These are phyloP conservation scores for Exophiala phaeomuriformis DNA, from an alignment of 2,329 filamentous ascomycete genomes.

Conservation along the genomic window DNA sequence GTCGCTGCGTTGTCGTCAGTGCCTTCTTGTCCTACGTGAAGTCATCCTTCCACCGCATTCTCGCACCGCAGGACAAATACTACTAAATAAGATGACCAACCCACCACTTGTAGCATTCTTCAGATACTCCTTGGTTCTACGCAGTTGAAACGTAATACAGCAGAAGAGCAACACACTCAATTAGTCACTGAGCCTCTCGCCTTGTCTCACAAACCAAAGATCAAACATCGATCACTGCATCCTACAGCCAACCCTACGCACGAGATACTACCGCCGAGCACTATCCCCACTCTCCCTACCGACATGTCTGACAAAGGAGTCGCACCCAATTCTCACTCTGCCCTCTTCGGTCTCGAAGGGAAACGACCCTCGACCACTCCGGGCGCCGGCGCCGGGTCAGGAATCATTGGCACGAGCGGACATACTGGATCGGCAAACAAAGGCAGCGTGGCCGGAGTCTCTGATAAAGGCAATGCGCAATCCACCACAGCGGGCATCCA, in stretches of 20 bases:
- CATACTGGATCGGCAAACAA: constrained; percentile 17
- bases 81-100: background rate
- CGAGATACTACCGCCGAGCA: no score
- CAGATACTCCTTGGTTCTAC: background rate
- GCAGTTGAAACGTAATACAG: no score
- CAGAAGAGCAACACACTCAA: no score
- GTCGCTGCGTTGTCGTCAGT: constrained; percentile 8
- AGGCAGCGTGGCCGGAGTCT: background rate
- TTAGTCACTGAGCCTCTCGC: no score
- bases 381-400: constrained; percentile 18
- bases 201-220: no score
- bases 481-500: constrained; percentile 13
- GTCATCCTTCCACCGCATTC: constrained; percentile 4
- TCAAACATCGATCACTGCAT: no score
- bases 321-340: constrained; percentile 18
- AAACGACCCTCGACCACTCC: constrained; percentile 19
- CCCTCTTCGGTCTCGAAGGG: constrained; percentile 22
- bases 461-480: background rate
- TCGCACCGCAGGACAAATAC: no score
- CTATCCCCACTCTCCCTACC: background rate
- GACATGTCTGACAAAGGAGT: background rate
- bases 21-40: constrained; percentile 1
- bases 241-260: no score
- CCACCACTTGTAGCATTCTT: background rate
- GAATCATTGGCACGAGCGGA: constrained; percentile 22